Evolutionary conservation across 2,329 filamentous ascomycete species (phyloP), one percentile per base, ranked within the genome.

Genomic region (Pseudogymnoascus sp.): DNA sequence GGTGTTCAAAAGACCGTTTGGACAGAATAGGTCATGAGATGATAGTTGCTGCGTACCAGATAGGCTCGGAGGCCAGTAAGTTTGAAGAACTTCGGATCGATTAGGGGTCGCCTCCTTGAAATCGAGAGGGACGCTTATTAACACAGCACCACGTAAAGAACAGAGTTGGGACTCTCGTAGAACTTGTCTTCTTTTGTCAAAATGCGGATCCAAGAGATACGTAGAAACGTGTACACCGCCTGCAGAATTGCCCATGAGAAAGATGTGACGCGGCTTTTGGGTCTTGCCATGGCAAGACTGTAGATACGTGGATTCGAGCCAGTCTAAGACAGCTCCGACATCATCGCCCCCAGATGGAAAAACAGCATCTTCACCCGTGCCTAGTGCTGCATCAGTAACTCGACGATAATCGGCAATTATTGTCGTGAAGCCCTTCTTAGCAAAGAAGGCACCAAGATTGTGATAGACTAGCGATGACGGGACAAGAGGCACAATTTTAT

Each of bases 371-470:
- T 72, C 69, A 0, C 69, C 70, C 1, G 62, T 62, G 14, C 62
- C 62, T 3, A 53, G 14, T 4, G 24, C 16, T 14, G 33, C 26
- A 14, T 63, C 66, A 29, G 70, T 68, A 24, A 72, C 71, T 1
- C 67, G 66, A 16, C 72, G 56, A 44, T 73, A 73, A 63, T 74
- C 72, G 0, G 70, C 65, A 3, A 70, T 62, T 1, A 74, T 37
- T 1, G 68, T 69, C 0, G 67, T 69, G 31, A 70, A 65, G 1
- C 71, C 72, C 7, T 64, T 53, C 3, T 56, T 26, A 0, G 70
- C 67, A 62, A 74, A 74, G 64, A 71, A 73, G 1, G 67, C 26
- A 2, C 71, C 72, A 1, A 73, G 56, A 38, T 73, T 73, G 11
- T 67, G 62, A 44, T 72, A 73, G 1, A 73, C 64, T 3, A 74